Base-by-base conservation (phyloP, 2,329 filamentous ascomycete genomes). In the Periconia digitata region DNA sequence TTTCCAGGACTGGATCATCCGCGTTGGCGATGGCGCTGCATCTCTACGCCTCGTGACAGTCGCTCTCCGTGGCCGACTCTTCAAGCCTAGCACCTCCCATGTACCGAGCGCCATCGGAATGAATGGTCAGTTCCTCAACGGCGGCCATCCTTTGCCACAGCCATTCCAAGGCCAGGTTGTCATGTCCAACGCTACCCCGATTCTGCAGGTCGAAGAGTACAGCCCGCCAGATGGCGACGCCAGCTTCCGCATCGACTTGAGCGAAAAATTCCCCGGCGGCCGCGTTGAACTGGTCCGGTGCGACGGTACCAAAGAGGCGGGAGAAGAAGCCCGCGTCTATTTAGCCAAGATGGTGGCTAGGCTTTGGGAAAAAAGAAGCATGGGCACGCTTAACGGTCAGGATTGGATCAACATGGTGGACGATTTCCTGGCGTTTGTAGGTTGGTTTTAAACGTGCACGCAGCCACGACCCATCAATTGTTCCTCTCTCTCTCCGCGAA, bases 1-100 rank as follows among this genome's bases (percentile, higher is more conserved):
- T 34, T 72, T 72, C 54, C 66, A 60, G 42, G 61, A 66, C 51
- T 72, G 70, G 70, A 71, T 72, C 52, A 64, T 64, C 40, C 55
- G 62, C 8, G 58, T 72, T 0, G 67, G 67, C 38, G 58, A 66
- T 29, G 62, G 62, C 22, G 69, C 67, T 2, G 54, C 58, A 2
- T 46, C 51, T 8, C 55, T 72, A 2, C 63, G 70, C 2, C 54
- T 70, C 13, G 58, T 72, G 17, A 64, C 55, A 40, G 51, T 72
- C 24, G 62, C 63, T 3, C 67, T 71, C 1, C 59, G 69, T 0
- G 66, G 69, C 7, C 51, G 58, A 18, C 43, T 67, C 12, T 72
- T 72, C 54, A 67, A 66, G 42, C 65, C 66, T 1, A 54, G 57
- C 46, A 64, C 59, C 43, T 55, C 48, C 35, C 63, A 66, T 21